Evolutionary conservation across 441 rosid species (phyloP), one percentile per base, ranked within the genome.

Genomic region (Pelargonium citronellum): DNA sequence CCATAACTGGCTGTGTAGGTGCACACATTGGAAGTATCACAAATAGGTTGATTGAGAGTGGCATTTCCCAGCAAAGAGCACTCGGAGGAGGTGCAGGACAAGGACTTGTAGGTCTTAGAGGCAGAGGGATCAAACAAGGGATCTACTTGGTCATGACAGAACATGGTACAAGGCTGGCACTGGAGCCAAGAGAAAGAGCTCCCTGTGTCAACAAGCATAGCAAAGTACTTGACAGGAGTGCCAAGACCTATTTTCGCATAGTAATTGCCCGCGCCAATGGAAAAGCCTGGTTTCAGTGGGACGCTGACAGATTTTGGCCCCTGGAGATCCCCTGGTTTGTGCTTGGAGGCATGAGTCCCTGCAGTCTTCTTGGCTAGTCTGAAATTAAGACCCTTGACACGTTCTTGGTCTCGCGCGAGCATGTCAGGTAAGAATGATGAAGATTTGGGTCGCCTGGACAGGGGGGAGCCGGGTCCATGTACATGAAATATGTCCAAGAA

Each of bases 1-100:
- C 83, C 85, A 11, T 85, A 85, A 75, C 83, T 81, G 30, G 85
- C 83, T 0, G 71, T 68, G 61, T 85, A 85, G 5, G 81, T 1
- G 34, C 79, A 76, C 34, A 43, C 66, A 53, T 67, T 12, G 2
- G 69, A 43, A 12, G 0, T 0, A 15, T 55, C 69, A 44, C 75
- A 75, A 0, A 10, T 0, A 39, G 79, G 78, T 49, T 44, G 47
- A 22, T 75, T 75, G 53, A 75, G 78, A 64, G 74, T 75, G 8
- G 78, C 78, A 17, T 58, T 72, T 71, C 60, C 67, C 57, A 70
- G 68, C 51, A 63, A 24, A 4, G 74, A 60, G 79, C 88, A 84
- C 73, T 77, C 73, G 1, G 80, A 16, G 67, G 79, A 39, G 13
- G 7, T 1, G n/a, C 86, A 84, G 0, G 74, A 34, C 0, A 81